Conservation (phyloP, 2,329 filamentous ascomycete species). For the Clonostachys byssicola region DNA sequence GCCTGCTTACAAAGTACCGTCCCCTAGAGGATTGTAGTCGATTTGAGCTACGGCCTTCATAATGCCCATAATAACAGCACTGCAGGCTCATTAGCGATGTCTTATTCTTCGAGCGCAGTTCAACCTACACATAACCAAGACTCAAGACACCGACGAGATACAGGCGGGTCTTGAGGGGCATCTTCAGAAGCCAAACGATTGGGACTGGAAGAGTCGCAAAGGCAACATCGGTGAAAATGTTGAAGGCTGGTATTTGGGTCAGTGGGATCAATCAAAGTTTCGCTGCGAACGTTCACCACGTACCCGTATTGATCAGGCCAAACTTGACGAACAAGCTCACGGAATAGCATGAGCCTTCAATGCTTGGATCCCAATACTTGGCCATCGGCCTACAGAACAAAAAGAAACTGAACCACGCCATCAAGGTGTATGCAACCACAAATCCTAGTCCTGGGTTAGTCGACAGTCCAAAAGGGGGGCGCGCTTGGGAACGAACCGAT, state of each 20-base stretch:
- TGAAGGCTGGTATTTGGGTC: constrained; percentile 15
- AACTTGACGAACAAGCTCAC: constrained; percentile 1
- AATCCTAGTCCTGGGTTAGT: background rate
- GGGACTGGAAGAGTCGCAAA: constrained; percentile 35
- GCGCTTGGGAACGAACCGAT: background rate
- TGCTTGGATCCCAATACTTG: constrained; percentile 1
- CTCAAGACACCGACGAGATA: constrained; percentile 34
- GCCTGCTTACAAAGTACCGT: constrained; percentile 21
- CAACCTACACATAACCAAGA: constrained; percentile 32
- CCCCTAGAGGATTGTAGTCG: constrained; percentile 17
- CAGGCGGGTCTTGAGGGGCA: constrained; percentile 26
- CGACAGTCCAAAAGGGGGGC: too few relatives aligned
- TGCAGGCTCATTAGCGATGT: constrained; percentile 3
- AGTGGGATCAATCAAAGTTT: background rate
- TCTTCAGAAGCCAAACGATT: constrained; percentile 33
- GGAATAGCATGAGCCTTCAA: constrained; percentile 4
- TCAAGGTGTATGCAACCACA: background rate
- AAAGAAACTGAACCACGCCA: constrained; percentile 1
- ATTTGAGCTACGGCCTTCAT: constrained; percentile 32
- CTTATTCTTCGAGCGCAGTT: background rate
- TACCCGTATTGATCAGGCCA: constrained; percentile 1
- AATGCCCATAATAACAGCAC: constrained; percentile 30
- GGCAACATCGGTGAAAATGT: constrained; percentile 36
- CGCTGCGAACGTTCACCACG: background rate
- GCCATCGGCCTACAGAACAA: constrained; percentile 2